A percentile compares a stretch with the other conserved stretches of the same genome.
Conservation (phyloP, 805 yeast species). For the Wickerhamiella bombiphila region DNA sequence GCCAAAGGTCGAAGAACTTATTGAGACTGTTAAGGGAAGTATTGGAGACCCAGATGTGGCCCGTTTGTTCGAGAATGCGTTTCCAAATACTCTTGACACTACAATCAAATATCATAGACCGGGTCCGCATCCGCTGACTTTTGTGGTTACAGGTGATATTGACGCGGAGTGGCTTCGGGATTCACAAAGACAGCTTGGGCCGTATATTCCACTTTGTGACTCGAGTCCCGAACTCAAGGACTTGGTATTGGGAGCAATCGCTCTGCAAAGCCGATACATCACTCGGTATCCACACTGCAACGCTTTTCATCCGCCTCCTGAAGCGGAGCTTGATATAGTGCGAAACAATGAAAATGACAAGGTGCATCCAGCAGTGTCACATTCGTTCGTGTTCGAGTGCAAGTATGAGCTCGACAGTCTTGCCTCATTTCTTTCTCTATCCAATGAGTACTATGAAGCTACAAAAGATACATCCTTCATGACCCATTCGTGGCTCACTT, state of each 20-base stretch:
- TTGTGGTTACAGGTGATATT: slow-evolving; percentile 82
- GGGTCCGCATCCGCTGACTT: slow-evolving; percentile 37
- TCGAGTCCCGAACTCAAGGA: slow-evolving; percentile 36
- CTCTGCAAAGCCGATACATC: slow-evolving; percentile 58
- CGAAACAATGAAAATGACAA: slow-evolving; percentile 29
- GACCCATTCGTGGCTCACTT: slow-evolving; percentile 40
- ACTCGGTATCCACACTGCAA: slow-evolving; percentile 64
- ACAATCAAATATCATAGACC: slow-evolving; percentile 57
- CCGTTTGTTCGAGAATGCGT: slow-evolving; percentile 61
- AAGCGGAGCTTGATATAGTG: slow-evolving; percentile 16
- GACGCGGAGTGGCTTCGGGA: slow-evolving; percentile 91
- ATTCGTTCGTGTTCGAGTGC: slow-evolving; percentile 68
- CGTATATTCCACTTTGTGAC: slow-evolving; percentile 48
- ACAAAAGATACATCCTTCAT: slow-evolving; percentile 31
- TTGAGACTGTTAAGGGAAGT: slow-evolving; percentile 35
- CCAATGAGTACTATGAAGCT: slow-evolving; percentile 51
- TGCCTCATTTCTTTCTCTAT: slow-evolving; percentile 63
- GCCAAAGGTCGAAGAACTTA: slow-evolving; percentile 42
- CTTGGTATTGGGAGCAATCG: slow-evolving; percentile 62
- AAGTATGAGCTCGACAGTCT: slow-evolving; percentile 79
- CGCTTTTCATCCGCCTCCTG: slow-evolving; percentile 75
- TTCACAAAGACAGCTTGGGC: slow-evolving; percentile 67
- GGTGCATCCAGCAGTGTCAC: slow-evolving; percentile 58
- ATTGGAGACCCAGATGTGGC: slow-evolving; percentile 53
- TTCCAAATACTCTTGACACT: slow-evolving; percentile 81